Evolutionary conservation across 2,329 filamentous ascomycete species (phyloP), one percentile per base, ranked within the genome.

Genomic region (Ophiocordyceps polyrhachis-furcata): DNA sequence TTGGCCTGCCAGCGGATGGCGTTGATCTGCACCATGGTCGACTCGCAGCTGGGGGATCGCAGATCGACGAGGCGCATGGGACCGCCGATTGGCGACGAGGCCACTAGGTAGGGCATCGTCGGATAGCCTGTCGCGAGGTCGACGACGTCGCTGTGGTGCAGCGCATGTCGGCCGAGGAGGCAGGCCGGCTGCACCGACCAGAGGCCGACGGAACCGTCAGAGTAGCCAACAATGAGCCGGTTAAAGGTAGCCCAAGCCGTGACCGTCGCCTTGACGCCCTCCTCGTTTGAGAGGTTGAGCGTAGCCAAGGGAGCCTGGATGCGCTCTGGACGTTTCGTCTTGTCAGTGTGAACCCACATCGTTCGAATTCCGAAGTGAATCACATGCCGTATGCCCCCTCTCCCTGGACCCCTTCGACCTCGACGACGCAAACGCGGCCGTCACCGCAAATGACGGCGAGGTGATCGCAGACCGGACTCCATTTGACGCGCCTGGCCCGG

Each of bases 101-200:
- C 67, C n/a, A 77, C 60, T 9, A 75, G 54, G 49, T 71, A 72
- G 0, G 74, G 73, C 46, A 70, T 61, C 1, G 73, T 71, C 4
- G 74, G 74, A 49, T 73, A 76, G 19, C 66, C 71, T 0, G 71
- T 70, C 46, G 65, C 64, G 29, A 78, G 64, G 50, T 76, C 71
- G 48, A 76, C 62, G 4, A 77, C 62, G 44, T 65, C 59, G 43
- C 66, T 73, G 47, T 68, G 66, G 51, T 77, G 73, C n/a, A 70
- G 61, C 5, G 68, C 63, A 43, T 72, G 66, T 2, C 73, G 67
- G 40, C 67, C 67, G 25, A 77, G 59, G 43, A 74, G 57, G 23
- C 61, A 57, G 41, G 55, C 58, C 1, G 73, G 73, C 37, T 62
- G 61, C 40, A 77, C 52, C 12, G 73, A 76, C 73, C 73, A 78